Conservation (phyloP, 106 monocot species). For the Platanthera guangdongensis region DNA sequence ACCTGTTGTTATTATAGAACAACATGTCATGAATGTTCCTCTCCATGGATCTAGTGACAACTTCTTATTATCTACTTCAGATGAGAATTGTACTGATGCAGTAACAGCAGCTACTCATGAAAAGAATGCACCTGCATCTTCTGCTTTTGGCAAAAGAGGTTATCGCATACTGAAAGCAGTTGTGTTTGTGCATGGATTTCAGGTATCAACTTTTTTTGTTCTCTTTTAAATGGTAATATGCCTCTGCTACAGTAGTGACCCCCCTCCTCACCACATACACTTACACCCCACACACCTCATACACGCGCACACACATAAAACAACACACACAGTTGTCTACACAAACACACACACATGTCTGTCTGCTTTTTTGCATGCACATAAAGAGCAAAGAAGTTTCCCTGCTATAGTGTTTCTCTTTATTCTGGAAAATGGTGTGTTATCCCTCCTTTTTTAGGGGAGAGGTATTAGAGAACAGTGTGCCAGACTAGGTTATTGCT, state of each 20-base stretch:
- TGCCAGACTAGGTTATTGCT: not conserved
- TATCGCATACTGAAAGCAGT: conserved; percentile 52
- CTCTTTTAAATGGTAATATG: not conserved
- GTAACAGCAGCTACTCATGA: conserved; percentile 18
- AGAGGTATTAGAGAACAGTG: not conserved
- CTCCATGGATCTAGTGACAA: conserved; percentile 35
- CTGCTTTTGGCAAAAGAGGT: conserved; percentile 28
- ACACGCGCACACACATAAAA: not conserved
- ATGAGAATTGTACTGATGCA: conserved; percentile 27
- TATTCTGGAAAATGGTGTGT: not conserved
- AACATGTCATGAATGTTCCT: conserved; percentile 66
- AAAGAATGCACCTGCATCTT: conserved; percentile 18
- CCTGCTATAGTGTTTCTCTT: not conserved
- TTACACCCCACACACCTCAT: not conserved
- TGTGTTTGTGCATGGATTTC: conserved; percentile 99
- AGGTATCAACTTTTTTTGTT: conserved; percentile 30
- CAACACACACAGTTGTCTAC: not conserved
- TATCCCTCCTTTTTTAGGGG: not conserved
- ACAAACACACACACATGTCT: not conserved
- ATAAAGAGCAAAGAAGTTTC: not conserved
- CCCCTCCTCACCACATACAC: not conserved
- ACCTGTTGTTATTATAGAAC: conserved; percentile 82
- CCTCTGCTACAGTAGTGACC: not conserved
- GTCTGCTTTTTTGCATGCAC: not conserved
- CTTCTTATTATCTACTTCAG: conserved; percentile 17